A percentile compares a stretch with the other conserved stretches of the same genome.
Evolutionary conservation across 148 eudicot genomes (phyloP).

Genomic region (Chenopodium formosanum): DNA sequence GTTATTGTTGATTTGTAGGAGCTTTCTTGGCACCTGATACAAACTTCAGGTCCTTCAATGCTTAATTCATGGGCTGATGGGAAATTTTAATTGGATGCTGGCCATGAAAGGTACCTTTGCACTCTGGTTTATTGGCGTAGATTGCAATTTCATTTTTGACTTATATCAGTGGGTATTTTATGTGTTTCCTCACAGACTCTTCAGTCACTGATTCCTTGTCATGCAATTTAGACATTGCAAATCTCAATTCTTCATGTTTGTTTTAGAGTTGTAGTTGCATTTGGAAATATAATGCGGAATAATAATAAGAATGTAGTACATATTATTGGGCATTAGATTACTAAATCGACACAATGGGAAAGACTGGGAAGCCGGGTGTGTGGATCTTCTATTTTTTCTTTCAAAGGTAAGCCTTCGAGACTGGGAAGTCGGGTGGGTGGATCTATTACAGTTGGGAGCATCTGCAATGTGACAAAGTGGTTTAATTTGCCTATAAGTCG

Average conservation of each 20-base stretch:
- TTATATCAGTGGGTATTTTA: background rate
- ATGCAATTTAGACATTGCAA: background rate
- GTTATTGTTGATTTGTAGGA: background rate
- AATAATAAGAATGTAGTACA: too few species aligned
- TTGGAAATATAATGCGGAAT: too few species aligned
- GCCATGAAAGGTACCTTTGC: background rate
- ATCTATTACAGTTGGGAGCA: too few species aligned
- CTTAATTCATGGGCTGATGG: background rate
- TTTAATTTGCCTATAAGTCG: too few species aligned
- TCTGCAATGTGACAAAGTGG: too few species aligned
- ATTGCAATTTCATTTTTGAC: background rate
- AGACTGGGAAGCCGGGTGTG: too few species aligned
- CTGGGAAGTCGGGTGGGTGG: too few species aligned
- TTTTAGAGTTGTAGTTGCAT: too few species aligned
- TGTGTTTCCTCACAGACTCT: background rate
- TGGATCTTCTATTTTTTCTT: too few species aligned
- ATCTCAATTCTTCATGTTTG: background rate
- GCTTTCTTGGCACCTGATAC: background rate
- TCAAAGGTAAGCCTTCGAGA: too few species aligned
- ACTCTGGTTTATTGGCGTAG: background rate
- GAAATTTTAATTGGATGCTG: background rate
- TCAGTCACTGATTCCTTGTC: background rate
- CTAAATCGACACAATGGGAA: too few species aligned
- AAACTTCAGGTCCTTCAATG: background rate
- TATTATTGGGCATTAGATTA: too few species aligned